Percentiles rank a stretch among this genome's conserved stretches.
These are phyloP conservation scores for Neonectria ditissima DNA, from an alignment of 2,329 filamentous ascomycete genomes.

Conservation along the genomic window DNA sequence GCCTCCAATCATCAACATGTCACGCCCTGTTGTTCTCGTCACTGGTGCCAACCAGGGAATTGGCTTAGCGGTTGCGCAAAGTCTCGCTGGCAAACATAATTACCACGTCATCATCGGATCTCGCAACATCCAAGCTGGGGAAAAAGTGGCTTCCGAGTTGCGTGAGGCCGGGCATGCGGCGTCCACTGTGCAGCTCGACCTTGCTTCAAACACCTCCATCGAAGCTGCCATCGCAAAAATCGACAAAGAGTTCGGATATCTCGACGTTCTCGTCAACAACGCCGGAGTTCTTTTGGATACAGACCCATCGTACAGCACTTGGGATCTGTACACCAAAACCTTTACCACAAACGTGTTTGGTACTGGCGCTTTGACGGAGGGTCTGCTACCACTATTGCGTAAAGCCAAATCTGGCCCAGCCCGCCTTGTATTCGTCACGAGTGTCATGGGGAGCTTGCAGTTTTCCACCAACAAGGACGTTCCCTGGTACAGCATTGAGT, in stretches of 20 bases:
- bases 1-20: not conserved
- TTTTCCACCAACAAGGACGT: constrained; percentile 42
- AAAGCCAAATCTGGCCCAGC: constrained; percentile 39
- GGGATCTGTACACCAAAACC: constrained; percentile 50
- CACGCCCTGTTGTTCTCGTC: constrained; percentile 26
- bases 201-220: constrained; percentile 42
- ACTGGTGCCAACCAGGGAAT: constrained; percentile 35
- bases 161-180: constrained; percentile 36
- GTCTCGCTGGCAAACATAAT: constrained; percentile 34
- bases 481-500: constrained; percentile 40
- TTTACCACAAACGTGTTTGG: constrained; percentile 53
- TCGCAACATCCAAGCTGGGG: constrained; percentile 41
- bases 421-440: constrained; percentile 53
- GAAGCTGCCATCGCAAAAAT: constrained; percentile 36
- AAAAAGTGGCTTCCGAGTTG: constrained; percentile 36
- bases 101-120: constrained; percentile 48
- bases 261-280: constrained; percentile 51
- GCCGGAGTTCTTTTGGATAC: constrained; percentile 45
- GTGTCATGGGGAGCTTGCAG: constrained; percentile 48
- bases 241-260: constrained; percentile 32
- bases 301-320: constrained; percentile 25
- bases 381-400: constrained; percentile 44
- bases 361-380: constrained; percentile 44
- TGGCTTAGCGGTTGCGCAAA: constrained; percentile 25
- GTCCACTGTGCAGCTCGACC: constrained; percentile 39